These are phyloP conservation scores for Pleomassaria siparia DNA, from an alignment of 2,329 filamentous ascomycete genomes.

Conservation along the genomic window DNA sequence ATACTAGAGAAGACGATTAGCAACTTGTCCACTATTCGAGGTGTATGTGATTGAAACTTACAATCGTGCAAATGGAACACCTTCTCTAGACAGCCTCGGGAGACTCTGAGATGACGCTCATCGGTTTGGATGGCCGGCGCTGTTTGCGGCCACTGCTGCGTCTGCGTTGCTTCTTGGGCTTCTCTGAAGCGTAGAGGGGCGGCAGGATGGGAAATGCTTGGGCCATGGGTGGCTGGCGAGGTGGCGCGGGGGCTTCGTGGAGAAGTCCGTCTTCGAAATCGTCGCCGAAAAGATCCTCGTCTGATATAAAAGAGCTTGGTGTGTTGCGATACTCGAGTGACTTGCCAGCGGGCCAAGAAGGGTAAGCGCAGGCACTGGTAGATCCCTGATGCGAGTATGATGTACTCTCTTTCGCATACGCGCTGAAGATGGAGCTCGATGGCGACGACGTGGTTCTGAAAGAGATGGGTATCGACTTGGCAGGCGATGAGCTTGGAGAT, in stretches of 20 bases:
- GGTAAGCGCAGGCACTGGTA: constrained; percentile 40
- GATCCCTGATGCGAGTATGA: constrained; percentile 14
- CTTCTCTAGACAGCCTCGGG: constrained; percentile 39
- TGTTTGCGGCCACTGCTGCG: constrained; percentile 45
- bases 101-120: constrained; percentile 46
- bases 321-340: constrained; percentile 40
- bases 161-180: constrained; percentile 43
- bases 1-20: constrained; percentile 22
- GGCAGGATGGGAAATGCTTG: constrained; percentile 42
- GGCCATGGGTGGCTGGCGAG: constrained; percentile 38
- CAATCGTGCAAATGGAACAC: constrained; percentile 8
- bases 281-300: constrained; percentile 45
- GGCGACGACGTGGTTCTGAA: constrained; percentile 41
- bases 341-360: constrained; percentile 43
- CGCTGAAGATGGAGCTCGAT: constrained; percentile 40
- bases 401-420: constrained; percentile 24
- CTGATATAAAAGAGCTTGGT: constrained; percentile 45
- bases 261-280: constrained; percentile 42
- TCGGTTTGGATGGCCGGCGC: constrained; percentile 43
- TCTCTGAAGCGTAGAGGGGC: constrained; percentile 44
- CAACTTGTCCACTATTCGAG: constrained; percentile 7
- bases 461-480: constrained; percentile 42
- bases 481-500: constrained; percentile 40
- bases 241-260: constrained; percentile 43
- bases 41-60: constrained; percentile 16